Evolutionary conservation across 495 filamentous ascomycete genomes (phyloP), one percentile per base, ranked within the genome.

Genomic region (Podospora australis): DNA sequence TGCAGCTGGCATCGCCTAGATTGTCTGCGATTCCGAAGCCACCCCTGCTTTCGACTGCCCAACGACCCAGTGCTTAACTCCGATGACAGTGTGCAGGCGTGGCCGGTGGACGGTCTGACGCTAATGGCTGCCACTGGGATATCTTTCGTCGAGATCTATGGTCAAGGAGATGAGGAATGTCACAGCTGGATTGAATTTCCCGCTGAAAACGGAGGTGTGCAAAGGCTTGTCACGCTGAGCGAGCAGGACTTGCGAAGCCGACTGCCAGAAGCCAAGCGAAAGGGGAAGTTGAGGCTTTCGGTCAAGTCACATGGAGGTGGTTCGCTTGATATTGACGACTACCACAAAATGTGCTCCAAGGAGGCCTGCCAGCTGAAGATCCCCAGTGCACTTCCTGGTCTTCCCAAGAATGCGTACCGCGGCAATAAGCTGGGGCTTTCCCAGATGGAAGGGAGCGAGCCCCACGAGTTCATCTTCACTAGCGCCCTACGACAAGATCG

Each of bases 1-100:
- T 94, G 88, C 62, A 66, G 70, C 23, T 96, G 90, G 90, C 90
- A 96, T 60, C 77, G 88, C 22, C 74, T 96, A 3, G 92, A 96
- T 66, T 80, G 81, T 34, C 71, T 98, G 30, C 84, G 88, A 22
- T 92, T 96, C 67, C 83, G 88, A 26, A 86, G 80, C 48, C 92
- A 98, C 58, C 91, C 92, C 1, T 91, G 88, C 66, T 96, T 98
- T 68, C 74, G 81, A 14, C 74, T 92, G 34, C 88, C 90, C 8
- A 83, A 80, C 44, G 92, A 98, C 58, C 64, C 77, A 2, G 63
- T 75, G n/a, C 55, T 74, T 11, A 76, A 74, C 58, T 65, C 73
- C 9, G 90, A 95, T 52, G 80, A 83, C 17, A 94, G 87, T 52
- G 76, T 96, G 11, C 88, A 94, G 49, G 83, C 86, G 2, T 98